Evolutionary conservation across 768 basidiomycete genomes (phyloP), one percentile per base, ranked within the genome.

Genomic region (Chalciporus chontae): DNA sequence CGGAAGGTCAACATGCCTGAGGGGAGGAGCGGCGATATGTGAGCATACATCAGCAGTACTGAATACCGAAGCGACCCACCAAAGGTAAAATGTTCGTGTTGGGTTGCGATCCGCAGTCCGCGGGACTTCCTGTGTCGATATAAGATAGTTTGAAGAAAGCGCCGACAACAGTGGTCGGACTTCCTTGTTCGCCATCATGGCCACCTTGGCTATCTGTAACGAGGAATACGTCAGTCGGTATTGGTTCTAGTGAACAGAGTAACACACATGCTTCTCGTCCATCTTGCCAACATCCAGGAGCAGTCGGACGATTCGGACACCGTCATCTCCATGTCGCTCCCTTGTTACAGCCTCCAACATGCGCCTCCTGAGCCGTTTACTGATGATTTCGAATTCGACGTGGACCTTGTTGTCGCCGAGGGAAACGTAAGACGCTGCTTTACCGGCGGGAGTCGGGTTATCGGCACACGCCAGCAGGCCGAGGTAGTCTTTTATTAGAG

Each of bases 61-160:
- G 11, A 7, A 23, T 43, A 15, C 14, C 24, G 17, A 26, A 17
- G 21, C 43, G 32, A 58, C 75, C 27, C 51, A 92, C 95, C 95
- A 98, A 27, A 97, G 80, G 71, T 90, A 97, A 66, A 93, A 90
- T 42, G 87, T 94, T 21, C 92, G 78, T 0, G 85, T 80, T 4
- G 93, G 90, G 66, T 91, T 90, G 42, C 93, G 87, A 64, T 95
- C 93, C 18, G 87, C 84, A 57, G 84, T 89, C 69, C 87, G 88
- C 5, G 96, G 89, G 2, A 97, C 86, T 68, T 97, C 94, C 72
- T 96, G 93, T 10, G 88, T 85, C 62, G 88, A 91, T 58, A 98
- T 84, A 47, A 98, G 64, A 29, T 83, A 85, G 61, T 94, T 85
- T 2, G 84, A 75, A 11, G 91, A 84, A 43, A 99, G 78, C 3